Percentiles rank a stretch among this genome's conserved stretches.
Evolutionary conservation across 768 basidiomycete species (phyloP).

Genomic region (Boletales sp.): DNA sequence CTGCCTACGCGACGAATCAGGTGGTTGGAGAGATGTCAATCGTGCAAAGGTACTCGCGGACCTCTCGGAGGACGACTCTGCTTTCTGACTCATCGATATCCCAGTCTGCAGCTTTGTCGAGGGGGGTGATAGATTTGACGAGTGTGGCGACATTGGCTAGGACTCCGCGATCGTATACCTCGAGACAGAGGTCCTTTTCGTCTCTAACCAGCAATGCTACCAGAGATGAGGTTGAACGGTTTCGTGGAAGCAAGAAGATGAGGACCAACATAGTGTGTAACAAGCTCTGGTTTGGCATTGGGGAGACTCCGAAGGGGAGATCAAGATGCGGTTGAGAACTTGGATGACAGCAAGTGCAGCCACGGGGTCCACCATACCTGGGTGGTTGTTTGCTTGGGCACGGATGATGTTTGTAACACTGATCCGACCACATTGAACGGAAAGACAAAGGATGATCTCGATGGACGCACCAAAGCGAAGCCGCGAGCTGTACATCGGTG

Average conservation of each 20-base stretch:
- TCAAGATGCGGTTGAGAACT: constrained; percentile 60
- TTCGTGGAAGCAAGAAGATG: background rate
- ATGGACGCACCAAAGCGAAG: constrained; percentile 57
- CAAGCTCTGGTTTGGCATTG: constrained; percentile 62
- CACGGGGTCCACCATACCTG: constrained; percentile 38
- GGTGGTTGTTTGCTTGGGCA: constrained; percentile 35
- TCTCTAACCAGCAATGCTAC: constrained; percentile 69
- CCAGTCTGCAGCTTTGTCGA: constrained; percentile 45
- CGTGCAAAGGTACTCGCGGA: constrained; percentile 25
- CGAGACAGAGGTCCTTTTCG: constrained; percentile 59
- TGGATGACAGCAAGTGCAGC: constrained; percentile 63
- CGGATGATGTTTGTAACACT: constrained; percentile 65
- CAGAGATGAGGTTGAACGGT: background rate
- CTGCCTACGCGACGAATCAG: constrained; percentile 44
- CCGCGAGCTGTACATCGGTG: constrained; percentile 63
- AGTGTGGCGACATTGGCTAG: constrained; percentile 52
- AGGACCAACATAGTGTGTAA: constrained; percentile 64
- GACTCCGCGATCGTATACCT: constrained; percentile 68
- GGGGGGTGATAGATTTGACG: constrained; percentile 52
- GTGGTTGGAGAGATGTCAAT: background rate
- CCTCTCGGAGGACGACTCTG: constrained; percentile 58
- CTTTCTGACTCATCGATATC: constrained; percentile 71
- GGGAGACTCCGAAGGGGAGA: constrained; percentile 38
- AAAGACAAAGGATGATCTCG: background rate
- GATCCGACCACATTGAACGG: background rate